Evolutionary conservation across 257 asterid species (phyloP).

Genomic region (Pogostemon cablin): DNA sequence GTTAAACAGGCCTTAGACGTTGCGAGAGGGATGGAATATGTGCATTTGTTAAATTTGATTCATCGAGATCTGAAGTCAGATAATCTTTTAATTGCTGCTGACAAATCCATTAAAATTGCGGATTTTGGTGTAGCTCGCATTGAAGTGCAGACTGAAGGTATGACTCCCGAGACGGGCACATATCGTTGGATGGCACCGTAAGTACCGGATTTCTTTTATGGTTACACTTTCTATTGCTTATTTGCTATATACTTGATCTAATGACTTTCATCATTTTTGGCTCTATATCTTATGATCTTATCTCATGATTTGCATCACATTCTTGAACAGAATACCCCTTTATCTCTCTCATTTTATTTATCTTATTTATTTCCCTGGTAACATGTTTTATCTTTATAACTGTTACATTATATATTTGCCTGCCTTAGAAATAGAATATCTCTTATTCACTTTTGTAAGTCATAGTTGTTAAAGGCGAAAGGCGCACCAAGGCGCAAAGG

Average conservation of each 20-base stretch:
- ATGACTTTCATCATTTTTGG: neutral
- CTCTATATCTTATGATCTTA: neutral
- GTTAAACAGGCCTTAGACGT: slow-evolving; percentile 99
- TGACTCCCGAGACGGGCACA: slow-evolving; percentile 99
- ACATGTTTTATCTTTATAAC: neutral
- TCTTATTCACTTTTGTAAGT: neutral
- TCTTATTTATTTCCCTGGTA: neutral
- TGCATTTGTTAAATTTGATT: slow-evolving; percentile 83
- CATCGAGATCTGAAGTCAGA: slow-evolving; percentile 97
- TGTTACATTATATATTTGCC: slow-evolving; percentile 3
- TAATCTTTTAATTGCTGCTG: slow-evolving; percentile 89
- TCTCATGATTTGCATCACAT: neutral
- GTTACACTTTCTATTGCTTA: neutral
- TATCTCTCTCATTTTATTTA: neutral
- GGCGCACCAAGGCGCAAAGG: too few relatives aligned
- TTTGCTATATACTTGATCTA: slow-evolving; percentile 9
- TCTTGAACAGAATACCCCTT: neutral
- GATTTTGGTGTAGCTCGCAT: slow-evolving; percentile 99
- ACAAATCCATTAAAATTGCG: slow-evolving; percentile 91
- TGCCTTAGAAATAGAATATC: slow-evolving; percentile 4
- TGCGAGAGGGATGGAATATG: slow-evolving; percentile 97
- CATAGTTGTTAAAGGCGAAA: neutral
- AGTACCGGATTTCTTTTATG: slow-evolving; percentile 39
- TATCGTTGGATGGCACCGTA: slow-evolving; percentile 99
- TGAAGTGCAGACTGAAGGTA: slow-evolving; percentile 97